Evolutionary conservation across 176 grass and related monocot species (phyloP).

Genomic region (Aegilops bicornis): DNA sequence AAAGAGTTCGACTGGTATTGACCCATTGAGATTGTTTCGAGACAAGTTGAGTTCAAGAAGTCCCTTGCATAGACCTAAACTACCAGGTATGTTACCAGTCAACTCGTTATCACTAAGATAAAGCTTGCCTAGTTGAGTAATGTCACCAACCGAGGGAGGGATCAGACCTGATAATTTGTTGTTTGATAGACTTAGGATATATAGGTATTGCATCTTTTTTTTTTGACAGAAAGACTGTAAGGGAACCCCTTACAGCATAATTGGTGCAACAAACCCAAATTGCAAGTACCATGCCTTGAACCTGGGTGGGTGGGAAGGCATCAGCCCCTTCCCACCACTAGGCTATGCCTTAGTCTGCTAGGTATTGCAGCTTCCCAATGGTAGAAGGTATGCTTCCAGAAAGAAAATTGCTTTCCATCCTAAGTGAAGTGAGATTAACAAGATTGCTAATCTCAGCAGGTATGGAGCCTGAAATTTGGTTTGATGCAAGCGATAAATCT

Average conservation of each 20-base stretch:
- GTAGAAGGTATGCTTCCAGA: constrained; percentile 38
- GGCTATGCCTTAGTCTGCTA: too few species aligned
- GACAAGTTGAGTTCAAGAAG: constrained; percentile 45
- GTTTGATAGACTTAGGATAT: constrained; percentile 31
- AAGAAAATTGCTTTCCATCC: constrained; percentile 48
- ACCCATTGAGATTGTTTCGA: not conserved
- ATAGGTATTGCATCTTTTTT: constrained; percentile 20
- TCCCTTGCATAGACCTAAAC: constrained; percentile 30
- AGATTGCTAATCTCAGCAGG: constrained; percentile 36
- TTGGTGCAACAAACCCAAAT: too few species aligned
- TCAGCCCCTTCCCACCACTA: too few species aligned
- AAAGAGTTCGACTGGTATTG: not conserved
- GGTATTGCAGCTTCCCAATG: constrained; percentile 30
- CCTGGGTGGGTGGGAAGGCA: too few species aligned
- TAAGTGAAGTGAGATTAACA: constrained; percentile 34
- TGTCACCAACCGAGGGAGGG: constrained; percentile 31
- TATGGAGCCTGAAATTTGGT: constrained; percentile 39
- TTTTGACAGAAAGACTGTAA: too few species aligned
- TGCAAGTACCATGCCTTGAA: too few species aligned
- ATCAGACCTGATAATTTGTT: constrained; percentile 58
- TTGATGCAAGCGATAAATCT: constrained; percentile 25
- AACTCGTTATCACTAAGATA: constrained; percentile 38
- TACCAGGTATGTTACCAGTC: constrained; percentile 36
- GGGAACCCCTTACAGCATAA: too few species aligned
- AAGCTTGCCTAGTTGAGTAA: constrained; percentile 36